Evolutionary conservation across 148 eudicot genomes (phyloP).

Genomic region (Euryodendron excelsum): DNA sequence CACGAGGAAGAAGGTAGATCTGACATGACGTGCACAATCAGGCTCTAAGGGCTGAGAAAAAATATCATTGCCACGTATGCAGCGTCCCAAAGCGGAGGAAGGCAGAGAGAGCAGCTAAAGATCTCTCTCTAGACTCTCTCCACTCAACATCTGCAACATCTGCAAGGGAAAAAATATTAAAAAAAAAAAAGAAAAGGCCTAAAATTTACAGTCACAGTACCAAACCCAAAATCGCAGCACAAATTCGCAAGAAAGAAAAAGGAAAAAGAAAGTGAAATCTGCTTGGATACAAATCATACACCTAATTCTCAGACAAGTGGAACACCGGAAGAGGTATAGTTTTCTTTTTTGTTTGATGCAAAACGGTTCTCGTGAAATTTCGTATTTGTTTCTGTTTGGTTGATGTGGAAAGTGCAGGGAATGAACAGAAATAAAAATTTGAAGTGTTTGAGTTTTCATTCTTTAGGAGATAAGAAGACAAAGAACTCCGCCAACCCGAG

Average conservation of each 20-base stretch:
- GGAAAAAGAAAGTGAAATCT: not conserved
- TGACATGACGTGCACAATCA: conserved; percentile 5
- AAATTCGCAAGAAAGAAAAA: not conserved
- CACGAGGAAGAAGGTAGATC: no score
- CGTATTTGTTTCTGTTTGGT: not conserved
- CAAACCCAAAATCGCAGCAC: not conserved
- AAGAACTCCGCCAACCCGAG: not conserved
- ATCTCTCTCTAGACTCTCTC: conserved; percentile 53
- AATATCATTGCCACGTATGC: conserved; percentile 94
- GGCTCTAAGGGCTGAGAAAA: conserved; percentile 51
- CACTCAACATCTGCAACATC: conserved; percentile 17
- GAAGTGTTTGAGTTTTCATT: not conserved
- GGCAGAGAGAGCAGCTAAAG: conserved; percentile 66
- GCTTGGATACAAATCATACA: no score
- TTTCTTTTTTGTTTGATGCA: not conserved
- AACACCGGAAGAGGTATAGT: conserved; percentile 1
- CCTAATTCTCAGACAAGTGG: not conserved
- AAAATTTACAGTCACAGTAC: not conserved
- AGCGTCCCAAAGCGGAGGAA: conserved; percentile 27
- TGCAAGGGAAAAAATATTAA: not conserved
- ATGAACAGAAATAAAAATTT: not conserved
- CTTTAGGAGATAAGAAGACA: not conserved
- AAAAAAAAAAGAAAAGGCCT: not conserved
- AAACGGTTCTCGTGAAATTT: not conserved
- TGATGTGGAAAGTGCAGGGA: not conserved